phyloP scores from a whole-genome alignment of 345 rosid species.

The Theobroma cacao region DNA sequence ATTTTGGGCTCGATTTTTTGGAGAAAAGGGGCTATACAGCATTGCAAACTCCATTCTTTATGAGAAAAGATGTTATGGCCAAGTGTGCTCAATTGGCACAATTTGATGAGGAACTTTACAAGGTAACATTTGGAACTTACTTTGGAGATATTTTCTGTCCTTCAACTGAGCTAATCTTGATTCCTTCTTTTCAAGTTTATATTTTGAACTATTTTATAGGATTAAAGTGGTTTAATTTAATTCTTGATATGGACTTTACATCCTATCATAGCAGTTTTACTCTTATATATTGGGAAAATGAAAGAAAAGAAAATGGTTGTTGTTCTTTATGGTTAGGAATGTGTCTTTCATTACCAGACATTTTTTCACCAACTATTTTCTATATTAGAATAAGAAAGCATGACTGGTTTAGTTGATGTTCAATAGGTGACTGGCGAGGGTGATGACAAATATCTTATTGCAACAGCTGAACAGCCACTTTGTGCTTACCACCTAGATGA shows the following conservation, averaged over 20 bases:
- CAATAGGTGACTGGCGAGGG: constrained; percentile 92
- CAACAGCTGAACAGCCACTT: constrained; percentile 95
- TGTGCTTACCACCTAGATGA: constrained; percentile 90
- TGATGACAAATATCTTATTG: constrained; percentile 92
- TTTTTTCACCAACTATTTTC: neutral
- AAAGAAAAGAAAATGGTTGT: neutral
- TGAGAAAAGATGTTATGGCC: constrained; percentile 91
- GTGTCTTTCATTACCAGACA: neutral
- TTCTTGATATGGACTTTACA: neutral
- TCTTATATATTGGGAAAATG: neutral
- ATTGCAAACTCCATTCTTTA: constrained; percentile 88
- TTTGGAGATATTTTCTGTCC: neutral
- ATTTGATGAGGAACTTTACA: constrained; percentile 94
- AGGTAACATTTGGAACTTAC: constrained; percentile 37
- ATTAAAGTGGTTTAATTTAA: neutral
- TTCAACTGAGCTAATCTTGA: neutral
- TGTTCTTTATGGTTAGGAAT: neutral
- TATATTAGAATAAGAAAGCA: neutral
- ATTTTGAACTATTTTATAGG: neutral
- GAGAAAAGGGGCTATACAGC: constrained; percentile 60
- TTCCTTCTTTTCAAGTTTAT: neutral
- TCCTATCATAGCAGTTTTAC: neutral
- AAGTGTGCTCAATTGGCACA: constrained; percentile 91
- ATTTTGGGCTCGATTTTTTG: constrained; percentile 75
- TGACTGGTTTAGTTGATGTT: constrained; percentile 1